Evolutionary conservation across 805 yeast species (phyloP).

Genomic region (Saturnispora gosingensis): DNA sequence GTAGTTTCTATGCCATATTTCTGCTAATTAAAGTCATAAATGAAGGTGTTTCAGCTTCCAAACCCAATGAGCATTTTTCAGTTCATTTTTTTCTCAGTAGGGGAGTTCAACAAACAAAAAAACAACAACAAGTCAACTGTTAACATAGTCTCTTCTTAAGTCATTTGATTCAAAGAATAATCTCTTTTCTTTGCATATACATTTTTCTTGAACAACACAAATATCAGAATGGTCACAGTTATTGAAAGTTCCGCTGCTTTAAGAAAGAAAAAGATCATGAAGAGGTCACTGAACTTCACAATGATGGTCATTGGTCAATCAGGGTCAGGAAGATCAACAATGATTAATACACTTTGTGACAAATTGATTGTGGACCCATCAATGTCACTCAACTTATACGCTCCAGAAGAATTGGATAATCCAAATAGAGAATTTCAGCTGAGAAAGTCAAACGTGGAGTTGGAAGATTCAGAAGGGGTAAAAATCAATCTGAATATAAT

Average conservation of each 20-base stretch:
- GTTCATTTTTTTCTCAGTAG: not conserved
- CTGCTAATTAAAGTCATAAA: too few species aligned
- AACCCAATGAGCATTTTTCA: not conserved
- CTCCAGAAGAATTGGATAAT: conserved; percentile 39
- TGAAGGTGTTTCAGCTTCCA: not conserved
- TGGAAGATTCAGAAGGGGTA: conserved; percentile 80
- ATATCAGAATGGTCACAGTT: conserved; percentile 34
- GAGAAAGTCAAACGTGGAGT: conserved; percentile 73
- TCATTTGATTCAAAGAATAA: not conserved
- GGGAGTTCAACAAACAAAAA: not conserved
- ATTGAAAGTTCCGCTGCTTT: conserved; percentile 43
- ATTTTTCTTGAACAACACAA: too few species aligned
- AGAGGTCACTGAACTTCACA: conserved; percentile 79
- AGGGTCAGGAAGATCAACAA: conserved; percentile 87
- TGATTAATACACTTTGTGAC: conserved; percentile 84
- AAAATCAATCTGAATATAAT: conserved; percentile 67
- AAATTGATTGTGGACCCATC: conserved; percentile 74
- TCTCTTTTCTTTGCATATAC: not conserved
- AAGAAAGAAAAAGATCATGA: conserved; percentile 70
- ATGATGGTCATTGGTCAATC: conserved; percentile 80
- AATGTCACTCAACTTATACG: conserved; percentile 33
- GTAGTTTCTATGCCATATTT: too few species aligned
- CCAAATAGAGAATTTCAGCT: conserved; percentile 48
- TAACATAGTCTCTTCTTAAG: not conserved
- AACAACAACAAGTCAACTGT: not conserved